Evolutionary conservation across 306 rosid genomes (phyloP).

Genomic region (Prunus campanulata): DNA sequence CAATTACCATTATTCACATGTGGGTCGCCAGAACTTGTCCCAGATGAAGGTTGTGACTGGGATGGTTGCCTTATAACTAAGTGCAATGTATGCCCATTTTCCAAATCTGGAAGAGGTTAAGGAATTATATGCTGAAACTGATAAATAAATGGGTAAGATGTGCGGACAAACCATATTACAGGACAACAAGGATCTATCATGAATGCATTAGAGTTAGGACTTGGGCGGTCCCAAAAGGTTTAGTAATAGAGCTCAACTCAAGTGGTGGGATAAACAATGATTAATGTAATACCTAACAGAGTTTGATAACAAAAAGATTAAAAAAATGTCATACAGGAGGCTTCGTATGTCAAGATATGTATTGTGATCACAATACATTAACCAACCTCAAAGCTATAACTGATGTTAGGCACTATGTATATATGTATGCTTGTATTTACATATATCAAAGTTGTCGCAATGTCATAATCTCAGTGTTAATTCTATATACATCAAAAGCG

Average conservation of each 20-base stretch:
- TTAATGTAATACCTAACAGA: background rate
- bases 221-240: background rate
- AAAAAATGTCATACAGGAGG: background rate
- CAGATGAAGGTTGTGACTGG: conserved; percentile 57
- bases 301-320: background rate
- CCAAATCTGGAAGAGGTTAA: conserved; percentile 72
- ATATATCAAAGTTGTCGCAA: background rate
- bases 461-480: background rate
- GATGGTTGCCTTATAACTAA: conserved; percentile 86
- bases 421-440: background rate
- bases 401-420: background rate
- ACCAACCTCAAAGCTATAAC: background rate
- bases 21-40: conserved; percentile 51
- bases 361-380: background rate
- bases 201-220: background rate
- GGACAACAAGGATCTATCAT: background rate
- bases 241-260: background rate
- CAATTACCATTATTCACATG: conserved; percentile 36
- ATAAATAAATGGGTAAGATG: background rate
- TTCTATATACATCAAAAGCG: background rate
- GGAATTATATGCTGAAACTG: conserved; percentile 31
- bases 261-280: background rate
- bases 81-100: conserved; percentile 94
- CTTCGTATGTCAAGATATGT: background rate
- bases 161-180: background rate